A percentile compares a stretch with the other conserved stretches of the same genome.
Conservation (phyloP, 352 stramenopile species). For the Phytophthora constricta region DNA sequence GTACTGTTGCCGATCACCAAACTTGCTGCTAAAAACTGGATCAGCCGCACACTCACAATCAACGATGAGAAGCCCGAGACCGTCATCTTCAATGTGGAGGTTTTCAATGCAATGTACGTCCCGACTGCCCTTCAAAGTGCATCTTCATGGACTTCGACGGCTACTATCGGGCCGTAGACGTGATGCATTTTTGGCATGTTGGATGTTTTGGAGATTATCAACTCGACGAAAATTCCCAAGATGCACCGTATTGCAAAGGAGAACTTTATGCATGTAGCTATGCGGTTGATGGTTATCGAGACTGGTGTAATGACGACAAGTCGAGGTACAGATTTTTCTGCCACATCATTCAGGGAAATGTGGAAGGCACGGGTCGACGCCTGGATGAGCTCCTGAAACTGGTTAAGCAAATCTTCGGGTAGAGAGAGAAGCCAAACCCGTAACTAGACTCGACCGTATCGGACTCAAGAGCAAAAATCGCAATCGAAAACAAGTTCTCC, state of each 20-base stretch:
- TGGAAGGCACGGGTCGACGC: not conserved
- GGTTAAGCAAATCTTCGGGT: not conserved
- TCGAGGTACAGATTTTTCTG: not conserved
- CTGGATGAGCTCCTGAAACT: not conserved
- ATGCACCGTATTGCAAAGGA: not conserved
- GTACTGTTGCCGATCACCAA: slow-evolving; percentile 16
- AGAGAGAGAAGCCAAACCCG: not conserved
- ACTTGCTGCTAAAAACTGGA: slow-evolving; percentile 19
- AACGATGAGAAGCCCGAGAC: slow-evolving; percentile 23
- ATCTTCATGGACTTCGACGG: slow-evolving; percentile 20
- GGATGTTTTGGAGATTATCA: not conserved
- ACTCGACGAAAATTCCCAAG: slow-evolving; percentile 1
- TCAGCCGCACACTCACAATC: slow-evolving; percentile 17
- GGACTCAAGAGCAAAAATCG: not conserved
- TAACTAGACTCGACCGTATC: not conserved
- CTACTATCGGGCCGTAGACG: slow-evolving; percentile 25
- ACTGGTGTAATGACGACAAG: not conserved
- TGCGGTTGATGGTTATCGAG: not conserved
- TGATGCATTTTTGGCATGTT: slow-evolving; percentile 10
- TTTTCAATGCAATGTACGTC: slow-evolving; percentile 41
- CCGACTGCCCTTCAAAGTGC: slow-evolving; percentile 29
- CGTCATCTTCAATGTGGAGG: slow-evolving; percentile 35
- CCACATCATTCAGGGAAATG: not conserved
- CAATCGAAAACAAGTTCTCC: not conserved
- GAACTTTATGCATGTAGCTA: not conserved